phyloP scores from a whole-genome alignment of 1,139 yeast species.

The Diutina scorzettiae region DNA sequence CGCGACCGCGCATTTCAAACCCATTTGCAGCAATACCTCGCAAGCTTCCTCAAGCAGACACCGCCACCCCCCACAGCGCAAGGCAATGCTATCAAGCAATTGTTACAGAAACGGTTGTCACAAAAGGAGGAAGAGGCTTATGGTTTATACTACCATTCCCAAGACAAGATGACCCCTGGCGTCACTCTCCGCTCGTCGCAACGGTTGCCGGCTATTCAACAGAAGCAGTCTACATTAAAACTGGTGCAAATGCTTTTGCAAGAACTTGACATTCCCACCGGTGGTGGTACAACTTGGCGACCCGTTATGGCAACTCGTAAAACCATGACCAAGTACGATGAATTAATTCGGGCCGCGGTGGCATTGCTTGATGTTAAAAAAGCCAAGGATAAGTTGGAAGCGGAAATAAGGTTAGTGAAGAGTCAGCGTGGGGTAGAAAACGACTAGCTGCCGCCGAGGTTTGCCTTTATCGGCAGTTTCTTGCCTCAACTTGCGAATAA shows the following conservation, averaged over 20 bases:
- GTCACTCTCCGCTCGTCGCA: constrained; percentile 60
- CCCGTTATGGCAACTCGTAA: constrained; percentile 86
- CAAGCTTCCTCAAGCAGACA: constrained; percentile 25
- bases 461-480: too few relatives aligned
- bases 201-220: constrained; percentile 33
- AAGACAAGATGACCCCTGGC: constrained; percentile 66
- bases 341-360: constrained; percentile 58
- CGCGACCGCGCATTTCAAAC: constrained; percentile 43
- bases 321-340: constrained; percentile 72
- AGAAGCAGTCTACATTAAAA: constrained; percentile 52
- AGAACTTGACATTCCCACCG: constrained; percentile 67
- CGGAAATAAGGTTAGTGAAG: constrained; percentile 58
- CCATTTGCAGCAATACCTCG: constrained; percentile 33
- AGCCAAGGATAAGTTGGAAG: constrained; percentile 77
- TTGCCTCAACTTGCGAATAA: too few relatives aligned
- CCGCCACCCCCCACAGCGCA: constrained; percentile 17
- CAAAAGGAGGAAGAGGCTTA: constrained; percentile 75
- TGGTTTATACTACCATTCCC: constrained; percentile 70
- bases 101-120: constrained; percentile 46
- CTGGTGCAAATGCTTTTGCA: constrained; percentile 63
- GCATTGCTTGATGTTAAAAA: constrained; percentile 74
- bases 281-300: constrained; percentile 40
- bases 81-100: constrained; percentile 28
- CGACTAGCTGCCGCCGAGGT: too few relatives aligned
- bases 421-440: constrained; percentile 30